Conservation (phyloP, 345 rosid species). For the Anastatica hierochuntica region DNA sequence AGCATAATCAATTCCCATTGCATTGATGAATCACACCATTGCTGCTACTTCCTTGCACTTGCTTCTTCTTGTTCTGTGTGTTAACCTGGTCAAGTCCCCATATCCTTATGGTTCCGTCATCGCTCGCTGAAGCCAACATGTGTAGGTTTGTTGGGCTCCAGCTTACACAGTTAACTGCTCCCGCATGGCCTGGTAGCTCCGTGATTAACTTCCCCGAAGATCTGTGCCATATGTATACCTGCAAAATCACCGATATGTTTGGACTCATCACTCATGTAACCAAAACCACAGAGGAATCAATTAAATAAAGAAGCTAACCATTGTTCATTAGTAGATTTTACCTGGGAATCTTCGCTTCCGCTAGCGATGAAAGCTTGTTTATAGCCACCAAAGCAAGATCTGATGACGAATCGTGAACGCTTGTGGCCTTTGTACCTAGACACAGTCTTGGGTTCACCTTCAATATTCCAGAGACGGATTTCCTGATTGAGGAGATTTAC, state of each 20-base stretch:
- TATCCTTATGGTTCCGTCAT: constrained; percentile 58
- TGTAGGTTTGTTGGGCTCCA: constrained; percentile 60
- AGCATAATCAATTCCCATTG: constrained; percentile 24
- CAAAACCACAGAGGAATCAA: no score
- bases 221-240: constrained; percentile 74
- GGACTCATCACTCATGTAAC: no score
- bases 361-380: constrained; percentile 53
- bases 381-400: constrained; percentile 72
- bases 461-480: constrained; percentile 63
- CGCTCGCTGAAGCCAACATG: constrained; percentile 70
- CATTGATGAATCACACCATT: constrained; percentile 29
- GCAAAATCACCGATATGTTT: constrained; percentile 2
- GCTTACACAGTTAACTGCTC: constrained; percentile 65
- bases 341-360: constrained; percentile 81
- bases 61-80: constrained; percentile 22
- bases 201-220: constrained; percentile 35
- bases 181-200: constrained; percentile 57
- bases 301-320: not conserved
- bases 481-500: constrained; percentile 58
- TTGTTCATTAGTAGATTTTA: not conserved
- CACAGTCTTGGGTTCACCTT: constrained; percentile 41
- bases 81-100: constrained; percentile 48
- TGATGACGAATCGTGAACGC: constrained; percentile 45
- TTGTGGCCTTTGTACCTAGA: constrained; percentile 54
- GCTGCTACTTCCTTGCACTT: constrained; percentile 21